Evolutionary conservation across 1,139 yeast genomes (phyloP).

Genomic region (Lipomyces yarrowii): DNA sequence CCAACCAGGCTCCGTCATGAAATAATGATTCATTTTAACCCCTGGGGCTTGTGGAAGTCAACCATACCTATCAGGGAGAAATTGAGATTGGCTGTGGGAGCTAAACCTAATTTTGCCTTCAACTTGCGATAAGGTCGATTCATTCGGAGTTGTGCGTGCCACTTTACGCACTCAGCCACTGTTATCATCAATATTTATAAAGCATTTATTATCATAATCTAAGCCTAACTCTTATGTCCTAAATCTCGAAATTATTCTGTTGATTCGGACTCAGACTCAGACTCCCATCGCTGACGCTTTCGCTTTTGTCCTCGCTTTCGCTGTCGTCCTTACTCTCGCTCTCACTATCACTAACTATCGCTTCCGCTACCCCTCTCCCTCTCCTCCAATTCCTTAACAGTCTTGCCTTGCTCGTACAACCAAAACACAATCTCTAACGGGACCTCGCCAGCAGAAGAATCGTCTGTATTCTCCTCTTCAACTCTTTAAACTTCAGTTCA

Average conservation of each 20-base stretch:
- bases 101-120: neutral
- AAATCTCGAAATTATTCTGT: too few species aligned
- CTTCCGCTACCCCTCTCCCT: slow-evolving; percentile 16
- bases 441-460: slow-evolving; percentile 19
- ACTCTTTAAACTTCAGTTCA: slow-evolving; percentile 8
- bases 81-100: neutral
- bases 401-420: slow-evolving; percentile 29
- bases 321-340: slow-evolving; percentile 21
- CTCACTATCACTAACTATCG: too few species aligned
- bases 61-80: neutral
- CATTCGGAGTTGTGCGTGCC: neutral
- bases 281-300: slow-evolving; percentile 13
- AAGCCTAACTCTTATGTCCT: too few species aligned
- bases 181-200: too few species aligned
- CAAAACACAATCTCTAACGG: slow-evolving; percentile 30
- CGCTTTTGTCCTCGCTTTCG: too few species aligned
- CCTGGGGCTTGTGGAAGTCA: neutral
- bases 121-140: neutral
- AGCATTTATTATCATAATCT: too few species aligned
- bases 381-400: slow-evolving; percentile 22
- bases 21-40: neutral
- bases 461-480: slow-evolving; percentile 20
- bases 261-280: slow-evolving; percentile 21
- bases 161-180: neutral
- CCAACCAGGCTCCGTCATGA: neutral